Percentiles rank a stretch among this genome's conserved stretches.
Evolutionary conservation across 164 flowering plant species (phyloP).

Genomic region (Vitis cinerea): DNA sequence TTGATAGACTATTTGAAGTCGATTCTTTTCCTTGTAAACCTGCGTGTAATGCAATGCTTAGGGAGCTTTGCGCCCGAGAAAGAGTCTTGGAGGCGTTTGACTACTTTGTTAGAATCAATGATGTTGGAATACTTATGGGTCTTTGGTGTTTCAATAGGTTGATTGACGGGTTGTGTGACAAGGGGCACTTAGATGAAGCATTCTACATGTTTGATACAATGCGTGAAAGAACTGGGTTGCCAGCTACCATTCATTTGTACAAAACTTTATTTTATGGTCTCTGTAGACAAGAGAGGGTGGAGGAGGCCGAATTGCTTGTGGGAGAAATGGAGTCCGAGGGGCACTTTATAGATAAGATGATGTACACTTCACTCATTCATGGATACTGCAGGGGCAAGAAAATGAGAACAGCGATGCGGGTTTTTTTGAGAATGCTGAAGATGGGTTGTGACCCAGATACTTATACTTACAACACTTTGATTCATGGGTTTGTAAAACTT

Average conservation of each 20-base stretch:
- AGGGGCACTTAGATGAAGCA: conserved; percentile 46
- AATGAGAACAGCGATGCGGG: conserved; percentile 48
- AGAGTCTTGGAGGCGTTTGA: conserved; percentile 40
- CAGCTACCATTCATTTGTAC: conserved; percentile 35
- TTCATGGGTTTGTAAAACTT: conserved; percentile 46
- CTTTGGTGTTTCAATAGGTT: conserved; percentile 31
- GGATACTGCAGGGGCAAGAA: conserved; percentile 48
- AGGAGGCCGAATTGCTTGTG: conserved; percentile 52
- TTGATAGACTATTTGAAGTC: conserved; percentile 26
- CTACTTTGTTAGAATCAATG: conserved; percentile 22
- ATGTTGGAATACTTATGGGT: conserved; percentile 20
- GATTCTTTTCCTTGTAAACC: conserved; percentile 21
- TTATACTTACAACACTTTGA: conserved; percentile 50
- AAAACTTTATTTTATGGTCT: conserved; percentile 41
- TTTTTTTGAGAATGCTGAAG: conserved; percentile 56
- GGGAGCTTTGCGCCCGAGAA: conserved; percentile 26
- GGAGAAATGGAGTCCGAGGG: conserved; percentile 49
- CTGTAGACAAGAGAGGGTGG: conserved; percentile 37
- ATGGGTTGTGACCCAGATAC: conserved; percentile 52
- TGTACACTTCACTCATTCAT: conserved; percentile 53
- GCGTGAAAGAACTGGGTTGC: conserved; percentile 24
- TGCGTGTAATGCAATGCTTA: conserved; percentile 36
- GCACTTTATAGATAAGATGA: conserved; percentile 28
- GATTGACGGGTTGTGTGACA: conserved; percentile 39
- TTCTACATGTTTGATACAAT: conserved; percentile 36